These are phyloP conservation scores for Saccharomycopsis sp. DNA, from an alignment of 805 yeast genomes.

Conservation along the genomic window DNA sequence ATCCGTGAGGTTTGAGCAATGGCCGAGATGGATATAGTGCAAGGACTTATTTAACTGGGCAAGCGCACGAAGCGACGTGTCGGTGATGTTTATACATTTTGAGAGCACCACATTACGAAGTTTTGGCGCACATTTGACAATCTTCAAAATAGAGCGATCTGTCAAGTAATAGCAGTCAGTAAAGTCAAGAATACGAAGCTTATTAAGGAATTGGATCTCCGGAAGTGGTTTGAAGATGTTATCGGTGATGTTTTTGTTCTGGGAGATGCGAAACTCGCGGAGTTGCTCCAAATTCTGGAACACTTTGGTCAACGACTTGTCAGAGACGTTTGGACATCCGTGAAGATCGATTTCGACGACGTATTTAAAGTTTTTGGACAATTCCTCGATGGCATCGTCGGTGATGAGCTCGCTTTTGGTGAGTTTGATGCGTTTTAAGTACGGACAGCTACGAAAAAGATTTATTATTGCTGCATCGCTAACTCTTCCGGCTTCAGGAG, in stretches of 20 bases:
- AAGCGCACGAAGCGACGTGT: conserved; percentile 65
- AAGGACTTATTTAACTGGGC: conserved; percentile 70
- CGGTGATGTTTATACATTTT: conserved; percentile 83
- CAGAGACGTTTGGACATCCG: conserved; percentile 68
- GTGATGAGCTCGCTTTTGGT: conserved; percentile 63
- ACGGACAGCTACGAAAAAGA: conserved; percentile 57
- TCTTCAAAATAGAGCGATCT: conserved; percentile 66
- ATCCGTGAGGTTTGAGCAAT: conserved; percentile 87
- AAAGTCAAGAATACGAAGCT: conserved; percentile 74
- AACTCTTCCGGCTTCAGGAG: conserved; percentile 74
- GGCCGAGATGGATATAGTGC: conserved; percentile 90
- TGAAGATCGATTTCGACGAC: conserved; percentile 88
- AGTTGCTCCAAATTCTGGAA: conserved; percentile 61
- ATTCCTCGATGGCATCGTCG: conserved; percentile 51
- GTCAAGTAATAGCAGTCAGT: conserved; percentile 78
- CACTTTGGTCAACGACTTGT: conserved; percentile 49
- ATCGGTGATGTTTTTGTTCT: conserved; percentile 64
- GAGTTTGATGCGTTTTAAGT: conserved; percentile 76
- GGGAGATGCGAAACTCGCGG: conserved; percentile 78
- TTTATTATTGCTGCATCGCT: conserved; percentile 55
- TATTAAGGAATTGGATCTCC: conserved; percentile 44
- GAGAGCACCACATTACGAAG: conserved; percentile 83
- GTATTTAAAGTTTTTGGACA: conserved; percentile 67
- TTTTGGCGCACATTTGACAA: conserved; percentile 75
- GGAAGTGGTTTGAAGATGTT: conserved; percentile 52